Percentiles rank a stretch among this genome's conserved stretches.
Conservation (phyloP, 2,329 filamentous ascomycete species). For the Colletotrichum sp. region DNA sequence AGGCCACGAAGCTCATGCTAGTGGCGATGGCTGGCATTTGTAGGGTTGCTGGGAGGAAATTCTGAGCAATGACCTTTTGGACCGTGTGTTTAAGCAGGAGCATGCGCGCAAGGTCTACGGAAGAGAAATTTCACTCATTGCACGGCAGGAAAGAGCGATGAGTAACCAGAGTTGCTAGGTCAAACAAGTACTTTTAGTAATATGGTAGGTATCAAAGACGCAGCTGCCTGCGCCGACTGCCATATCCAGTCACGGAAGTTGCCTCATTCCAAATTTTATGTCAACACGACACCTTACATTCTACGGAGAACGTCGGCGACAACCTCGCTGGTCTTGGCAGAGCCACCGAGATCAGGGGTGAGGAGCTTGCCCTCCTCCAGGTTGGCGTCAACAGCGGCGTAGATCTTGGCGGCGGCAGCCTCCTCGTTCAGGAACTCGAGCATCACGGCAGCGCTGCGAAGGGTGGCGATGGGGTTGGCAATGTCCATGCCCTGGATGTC, state of each 20-base stretch:
- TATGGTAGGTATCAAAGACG: conserved; percentile 13
- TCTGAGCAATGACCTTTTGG: neutral
- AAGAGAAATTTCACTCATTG: neutral
- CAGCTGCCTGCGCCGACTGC: neutral
- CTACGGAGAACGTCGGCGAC: conserved; percentile 85
- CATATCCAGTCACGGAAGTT: conserved; percentile 2
- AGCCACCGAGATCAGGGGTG: conserved; percentile 89
- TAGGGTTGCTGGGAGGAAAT: neutral
- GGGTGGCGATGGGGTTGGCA: conserved; percentile 94
- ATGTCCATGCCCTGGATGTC: conserved; percentile 94
- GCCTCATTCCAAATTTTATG: neutral
- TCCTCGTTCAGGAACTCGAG: conserved; percentile 93
- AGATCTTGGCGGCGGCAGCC: conserved; percentile 85
- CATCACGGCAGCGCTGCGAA: conserved; percentile 92
- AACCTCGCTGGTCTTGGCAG: conserved; percentile 84
- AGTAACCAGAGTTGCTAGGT: neutral
- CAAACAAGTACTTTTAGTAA: conserved; percentile 11
- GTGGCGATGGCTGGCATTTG: neutral
- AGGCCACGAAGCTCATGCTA: neutral
- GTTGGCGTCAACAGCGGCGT: conserved; percentile 89
- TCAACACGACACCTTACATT: conserved; percentile 58
- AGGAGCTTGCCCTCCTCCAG: conserved; percentile 82
- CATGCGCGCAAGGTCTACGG: neutral
- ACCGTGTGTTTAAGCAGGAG: neutral
- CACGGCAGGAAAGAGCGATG: neutral